Evolutionary conservation across 202 grass and related monocot genomes (phyloP).

Genomic region (Dendrocalamus latiflorus): DNA sequence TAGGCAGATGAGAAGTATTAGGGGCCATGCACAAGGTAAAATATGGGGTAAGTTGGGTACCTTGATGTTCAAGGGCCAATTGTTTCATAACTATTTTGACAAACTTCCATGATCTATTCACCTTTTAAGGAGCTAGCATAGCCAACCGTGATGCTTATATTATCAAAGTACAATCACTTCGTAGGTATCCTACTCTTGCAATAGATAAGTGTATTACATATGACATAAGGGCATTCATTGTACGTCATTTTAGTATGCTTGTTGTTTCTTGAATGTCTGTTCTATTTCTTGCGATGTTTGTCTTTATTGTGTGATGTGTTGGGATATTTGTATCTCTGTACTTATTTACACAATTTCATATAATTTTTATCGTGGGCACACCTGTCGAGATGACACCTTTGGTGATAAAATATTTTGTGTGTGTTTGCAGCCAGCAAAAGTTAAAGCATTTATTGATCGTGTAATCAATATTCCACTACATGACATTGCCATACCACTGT

Average conservation of each 20-base stretch:
- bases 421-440: constrained; percentile 81
- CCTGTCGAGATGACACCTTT: not conserved
- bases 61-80: not conserved
- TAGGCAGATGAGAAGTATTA: not conserved
- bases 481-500: constrained; percentile 97
- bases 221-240: not conserved
- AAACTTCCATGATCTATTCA: not conserved
- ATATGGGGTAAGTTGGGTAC: not conserved
- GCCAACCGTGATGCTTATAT: not conserved
- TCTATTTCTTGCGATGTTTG: not conserved
- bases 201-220: not conserved
- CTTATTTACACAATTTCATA: not conserved
- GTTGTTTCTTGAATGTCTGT: not conserved
- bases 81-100: not conserved
- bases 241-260: too few relatives aligned
- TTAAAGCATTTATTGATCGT: constrained; percentile 95
- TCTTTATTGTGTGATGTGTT: not conserved
- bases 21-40: not conserved
- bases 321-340: not conserved
- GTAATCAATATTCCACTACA: constrained; percentile 91
- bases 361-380: not conserved
- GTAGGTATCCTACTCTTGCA: not conserved
- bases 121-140: not conserved
- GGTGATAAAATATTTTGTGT: constrained; percentile 24
- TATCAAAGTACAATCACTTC: not conserved